Base-by-base conservation (phyloP, 306 rosid genomes). In the Cicer yamashitae region DNA sequence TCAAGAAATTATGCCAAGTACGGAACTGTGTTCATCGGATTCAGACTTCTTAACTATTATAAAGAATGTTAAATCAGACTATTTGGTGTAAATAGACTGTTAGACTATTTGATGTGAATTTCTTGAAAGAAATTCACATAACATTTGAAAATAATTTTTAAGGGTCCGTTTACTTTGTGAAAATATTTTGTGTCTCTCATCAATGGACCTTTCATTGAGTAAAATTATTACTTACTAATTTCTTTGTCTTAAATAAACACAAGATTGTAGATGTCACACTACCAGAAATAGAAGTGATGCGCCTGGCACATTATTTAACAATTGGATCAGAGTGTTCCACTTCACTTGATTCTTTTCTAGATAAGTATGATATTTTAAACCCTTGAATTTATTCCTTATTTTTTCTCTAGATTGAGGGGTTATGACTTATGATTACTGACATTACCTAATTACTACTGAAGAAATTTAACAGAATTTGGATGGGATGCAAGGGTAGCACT, bases 261-360 rank as follows among this genome's bases (percentile, higher is more conserved):
- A 76, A 93, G 98, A 87, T 73, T 7, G 81, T 90, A 47, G 91
- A 89, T 62, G 94, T 94, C 73, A 94, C 97, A 48, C 52, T 94
- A 79, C 98, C 98, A 65, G 98, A 91, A 64, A 90, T 94, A 75
- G 98, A 91, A 86, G 87, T 51, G 43, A 91, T 94, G 98, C 92
- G 94, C 41, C 76, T 91, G 39, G 98, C 98, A 73, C 98, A 94
- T 80, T 94, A 91, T 75, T 13, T 74, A 65, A 91, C 98, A 8
- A 91, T 94, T 48, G 98, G 79, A 81, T 90, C 96, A 6, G 98
- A 94, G 75, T 86, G 97, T 74, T 83, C 14, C 79, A 79, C 94
- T 64, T 77, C 94, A 0, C 82, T 94, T 63, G 76, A 90, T 74
- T 50, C 88, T 52, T 83, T 82, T 79, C 7, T 73, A 81, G 74